Percentiles rank a stretch among this genome's conserved stretches.
These are phyloP conservation scores for Hypoxylon perforatum DNA, from an alignment of 495 filamentous ascomycete genomes.

Conservation along the genomic window DNA sequence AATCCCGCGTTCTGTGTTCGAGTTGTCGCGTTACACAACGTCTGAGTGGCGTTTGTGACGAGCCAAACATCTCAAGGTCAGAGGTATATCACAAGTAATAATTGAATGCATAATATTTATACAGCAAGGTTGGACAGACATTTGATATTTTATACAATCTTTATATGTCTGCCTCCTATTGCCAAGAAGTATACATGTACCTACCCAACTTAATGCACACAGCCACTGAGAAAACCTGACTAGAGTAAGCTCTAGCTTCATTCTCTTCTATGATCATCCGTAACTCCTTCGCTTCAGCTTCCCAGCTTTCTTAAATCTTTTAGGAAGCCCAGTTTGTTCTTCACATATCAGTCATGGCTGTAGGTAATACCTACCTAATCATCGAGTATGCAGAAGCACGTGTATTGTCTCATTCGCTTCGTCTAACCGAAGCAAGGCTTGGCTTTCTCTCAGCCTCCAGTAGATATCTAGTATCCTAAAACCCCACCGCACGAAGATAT, in stretches of 20 bases:
- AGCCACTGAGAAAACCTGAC: conserved; percentile 9
- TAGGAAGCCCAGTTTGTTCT: background rate
- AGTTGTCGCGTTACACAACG: too few species aligned
- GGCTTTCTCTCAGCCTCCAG: conserved; percentile 31
- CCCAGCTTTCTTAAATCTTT: background rate
- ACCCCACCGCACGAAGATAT: conserved; percentile 35
- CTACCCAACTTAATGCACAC: background rate
- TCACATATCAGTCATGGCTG: conserved; percentile 1
- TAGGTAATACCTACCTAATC: conserved; percentile 1
- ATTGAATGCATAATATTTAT: too few species aligned
- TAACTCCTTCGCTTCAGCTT: background rate
- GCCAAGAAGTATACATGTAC: background rate
- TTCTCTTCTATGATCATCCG: background rate
- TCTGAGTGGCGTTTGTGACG: too few species aligned
- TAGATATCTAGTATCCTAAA: conserved; percentile 16
- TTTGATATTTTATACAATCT: too few species aligned
- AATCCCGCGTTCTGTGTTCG: too few species aligned
- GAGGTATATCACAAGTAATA: too few species aligned
- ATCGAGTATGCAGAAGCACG: conserved; percentile 19
- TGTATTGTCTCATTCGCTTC: conserved; percentile 20
- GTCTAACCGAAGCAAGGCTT: conserved; percentile 17
- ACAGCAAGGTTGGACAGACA: too few species aligned
- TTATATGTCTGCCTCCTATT: too few species aligned
- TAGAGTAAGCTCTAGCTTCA: conserved; percentile 12
- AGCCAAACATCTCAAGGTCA: too few species aligned